Evolutionary conservation across 2,329 filamentous ascomycete genomes (phyloP).

Genomic region (Pseudogymnoascus sp.): DNA sequence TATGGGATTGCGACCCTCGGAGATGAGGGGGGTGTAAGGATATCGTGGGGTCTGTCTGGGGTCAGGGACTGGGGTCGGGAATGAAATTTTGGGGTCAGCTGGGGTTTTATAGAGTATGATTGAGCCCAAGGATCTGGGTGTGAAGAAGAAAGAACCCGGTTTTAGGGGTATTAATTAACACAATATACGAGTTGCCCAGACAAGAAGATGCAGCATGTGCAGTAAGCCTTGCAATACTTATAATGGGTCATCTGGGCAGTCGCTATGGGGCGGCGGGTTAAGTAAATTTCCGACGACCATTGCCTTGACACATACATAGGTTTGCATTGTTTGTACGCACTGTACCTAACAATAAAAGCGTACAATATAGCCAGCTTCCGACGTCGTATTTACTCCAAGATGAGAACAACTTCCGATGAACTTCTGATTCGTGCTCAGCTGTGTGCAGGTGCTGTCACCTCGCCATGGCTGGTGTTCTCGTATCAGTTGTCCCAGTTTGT

Average conservation of each 20-base stretch:
- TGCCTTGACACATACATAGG: not conserved
- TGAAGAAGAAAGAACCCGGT: not conserved
- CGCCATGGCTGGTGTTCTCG: not conserved
- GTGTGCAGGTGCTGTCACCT: not conserved
- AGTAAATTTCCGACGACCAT: not conserved
- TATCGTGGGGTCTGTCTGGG: not conserved
- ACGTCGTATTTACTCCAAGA: not conserved
- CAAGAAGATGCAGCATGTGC: not conserved
- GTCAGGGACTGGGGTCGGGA: not conserved
- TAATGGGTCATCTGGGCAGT: not conserved
- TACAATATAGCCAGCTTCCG: not conserved
- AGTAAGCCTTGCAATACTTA: not conserved
- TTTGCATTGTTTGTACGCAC: not conserved
- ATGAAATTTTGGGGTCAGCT: not conserved
- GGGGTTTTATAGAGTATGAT: not conserved
- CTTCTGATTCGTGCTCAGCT: not conserved
- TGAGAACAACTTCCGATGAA: not conserved
- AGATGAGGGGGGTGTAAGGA: conserved; percentile 3
- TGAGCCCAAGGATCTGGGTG: not conserved
- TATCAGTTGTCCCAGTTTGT: not conserved
- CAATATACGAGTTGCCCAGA: not conserved
- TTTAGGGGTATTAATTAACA: not conserved
- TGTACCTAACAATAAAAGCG: not conserved
- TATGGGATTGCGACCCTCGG: not conserved
- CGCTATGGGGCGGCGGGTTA: not conserved